These are phyloP conservation scores for Fimicolochytrium jonesii DNA, from an alignment of 192 early-diverging fungal species.

Conservation along the genomic window DNA sequence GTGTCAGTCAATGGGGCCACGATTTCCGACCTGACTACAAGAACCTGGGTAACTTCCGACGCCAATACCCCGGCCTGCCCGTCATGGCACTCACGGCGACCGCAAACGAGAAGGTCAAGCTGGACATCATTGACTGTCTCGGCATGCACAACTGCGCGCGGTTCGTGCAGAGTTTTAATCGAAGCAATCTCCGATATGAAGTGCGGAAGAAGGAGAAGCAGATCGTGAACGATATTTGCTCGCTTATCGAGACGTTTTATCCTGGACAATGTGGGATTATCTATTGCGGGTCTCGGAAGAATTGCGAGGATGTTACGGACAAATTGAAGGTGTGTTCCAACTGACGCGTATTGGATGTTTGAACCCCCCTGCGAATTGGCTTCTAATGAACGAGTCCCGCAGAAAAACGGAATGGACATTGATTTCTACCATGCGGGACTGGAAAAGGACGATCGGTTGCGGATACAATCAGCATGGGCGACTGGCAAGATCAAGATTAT, in stretches of 20 bases:
- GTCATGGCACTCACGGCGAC: conserved; percentile 96
- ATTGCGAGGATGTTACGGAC: conserved; percentile 78
- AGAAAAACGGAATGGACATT: conserved; percentile 54
- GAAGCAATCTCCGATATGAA: conserved; percentile 69
- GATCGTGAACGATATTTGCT: conserved; percentile 68
- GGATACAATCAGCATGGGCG: conserved; percentile 84
- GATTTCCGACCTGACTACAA: conserved; percentile 95
- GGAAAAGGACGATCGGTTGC: conserved; percentile 67
- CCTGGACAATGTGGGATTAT: conserved; percentile 83
- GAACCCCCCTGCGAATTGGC: too few relatives aligned
- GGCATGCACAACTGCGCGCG: conserved; percentile 64
- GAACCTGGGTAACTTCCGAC: conserved; percentile 58
- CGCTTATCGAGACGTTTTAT: conserved; percentile 61
- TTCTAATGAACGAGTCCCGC: not conserved
- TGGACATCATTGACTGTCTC: conserved; percentile 75
- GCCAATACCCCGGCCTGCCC: conserved; percentile 71
- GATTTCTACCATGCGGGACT: conserved; percentile 88
- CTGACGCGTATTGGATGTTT: too few relatives aligned
- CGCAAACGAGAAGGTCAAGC: conserved; percentile 82
- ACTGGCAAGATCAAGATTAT: conserved; percentile 70
- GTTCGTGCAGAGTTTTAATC: conserved; percentile 85
- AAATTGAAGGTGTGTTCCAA: conserved; percentile 48
- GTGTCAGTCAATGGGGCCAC: conserved; percentile 95
- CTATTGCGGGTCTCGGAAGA: conserved; percentile 74
- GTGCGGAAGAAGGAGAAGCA: conserved; percentile 55